Percentiles rank a stretch among this genome's conserved stretches.
Conservation (phyloP, 768 basidiomycete species). For the Tremella yokohamensis region DNA sequence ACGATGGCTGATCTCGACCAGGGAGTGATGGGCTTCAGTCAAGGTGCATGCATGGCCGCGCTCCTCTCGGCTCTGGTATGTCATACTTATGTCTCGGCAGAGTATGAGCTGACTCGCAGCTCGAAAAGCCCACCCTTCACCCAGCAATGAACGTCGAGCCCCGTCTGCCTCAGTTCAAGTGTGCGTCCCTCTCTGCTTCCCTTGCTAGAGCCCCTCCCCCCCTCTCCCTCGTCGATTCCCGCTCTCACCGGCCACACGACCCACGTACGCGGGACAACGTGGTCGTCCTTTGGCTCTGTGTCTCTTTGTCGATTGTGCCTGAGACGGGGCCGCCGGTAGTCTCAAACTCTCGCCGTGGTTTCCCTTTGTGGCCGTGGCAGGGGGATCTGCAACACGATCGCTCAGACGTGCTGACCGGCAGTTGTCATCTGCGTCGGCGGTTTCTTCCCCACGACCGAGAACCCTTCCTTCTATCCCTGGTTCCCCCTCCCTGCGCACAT, state of each 20-base stretch:
- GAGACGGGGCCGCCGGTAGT: too few species aligned
- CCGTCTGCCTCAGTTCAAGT: conserved; percentile 41
- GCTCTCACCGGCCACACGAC: too few species aligned
- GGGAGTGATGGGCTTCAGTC: conserved; percentile 50
- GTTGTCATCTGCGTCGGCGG: conserved; percentile 48
- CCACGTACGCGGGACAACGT: too few species aligned
- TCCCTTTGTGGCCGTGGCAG: neutral
- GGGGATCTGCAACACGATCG: too few species aligned
- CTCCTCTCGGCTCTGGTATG: conserved; percentile 43
- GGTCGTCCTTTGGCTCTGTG: too few species aligned
- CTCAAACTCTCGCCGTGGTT: neutral
- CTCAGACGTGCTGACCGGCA: conserved; percentile 7
- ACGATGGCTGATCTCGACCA: conserved; percentile 9
- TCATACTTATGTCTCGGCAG: neutral
- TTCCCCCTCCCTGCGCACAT: conserved; percentile 43
- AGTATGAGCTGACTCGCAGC: conserved; percentile 14
- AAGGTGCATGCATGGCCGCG: conserved; percentile 50
- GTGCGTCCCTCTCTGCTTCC: conserved; percentile 20
- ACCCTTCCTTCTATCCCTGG: conserved; percentile 28
- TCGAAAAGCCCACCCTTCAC: conserved; percentile 43
- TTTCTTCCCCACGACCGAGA: conserved; percentile 32
- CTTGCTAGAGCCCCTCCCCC: too few species aligned
- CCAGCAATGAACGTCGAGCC: conserved; percentile 37
- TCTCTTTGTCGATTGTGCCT: too few species aligned
- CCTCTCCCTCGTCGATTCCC: too few species aligned